Percentiles rank a stretch among this genome's conserved stretches.
Conservation (phyloP, 148 eudicot genomes). For the Simmondsia chinensis region DNA sequence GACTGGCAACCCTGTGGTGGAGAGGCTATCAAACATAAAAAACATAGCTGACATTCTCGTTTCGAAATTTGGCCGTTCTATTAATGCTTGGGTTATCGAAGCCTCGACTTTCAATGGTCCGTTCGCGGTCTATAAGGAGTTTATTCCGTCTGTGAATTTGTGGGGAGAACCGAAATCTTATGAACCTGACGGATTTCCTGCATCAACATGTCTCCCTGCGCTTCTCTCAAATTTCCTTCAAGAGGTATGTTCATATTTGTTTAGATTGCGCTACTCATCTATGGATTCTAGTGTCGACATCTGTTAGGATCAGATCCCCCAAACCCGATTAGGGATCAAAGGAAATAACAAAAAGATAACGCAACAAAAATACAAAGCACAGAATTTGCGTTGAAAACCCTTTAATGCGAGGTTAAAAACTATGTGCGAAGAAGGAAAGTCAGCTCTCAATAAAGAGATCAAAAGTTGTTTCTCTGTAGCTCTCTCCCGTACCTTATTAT, state of each 20-base stretch:
- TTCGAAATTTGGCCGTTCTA: conserved; percentile 54
- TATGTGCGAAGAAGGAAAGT: no score
- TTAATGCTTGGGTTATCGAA: conserved; percentile 80
- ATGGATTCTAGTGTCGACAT: no score
- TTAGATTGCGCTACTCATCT: no score
- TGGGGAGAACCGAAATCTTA: conserved; percentile 74
- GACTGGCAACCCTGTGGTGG: conserved; percentile 72
- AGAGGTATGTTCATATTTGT: conserved; percentile 45
- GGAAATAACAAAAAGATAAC: no score
- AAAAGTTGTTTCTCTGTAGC: no score
- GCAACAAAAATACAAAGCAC: no score
- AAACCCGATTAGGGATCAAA: no score
- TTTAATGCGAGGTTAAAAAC: no score
- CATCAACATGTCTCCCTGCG: conserved; percentile 48
- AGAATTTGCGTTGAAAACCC: no score
- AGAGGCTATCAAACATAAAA: conserved; percentile 56
- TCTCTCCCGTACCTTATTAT: no score
- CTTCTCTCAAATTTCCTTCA: conserved; percentile 49
- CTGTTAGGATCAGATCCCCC: no score
- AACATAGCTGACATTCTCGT: conserved; percentile 54
- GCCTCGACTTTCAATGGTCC: conserved; percentile 82
- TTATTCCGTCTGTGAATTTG: conserved; percentile 45
- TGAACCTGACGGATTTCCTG: conserved; percentile 52
- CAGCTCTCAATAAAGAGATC: no score
- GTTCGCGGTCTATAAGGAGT: conserved; percentile 70